phyloP scores from a whole-genome alignment of 345 rosid genomes.

The Eucalyptus pauciflora region DNA sequence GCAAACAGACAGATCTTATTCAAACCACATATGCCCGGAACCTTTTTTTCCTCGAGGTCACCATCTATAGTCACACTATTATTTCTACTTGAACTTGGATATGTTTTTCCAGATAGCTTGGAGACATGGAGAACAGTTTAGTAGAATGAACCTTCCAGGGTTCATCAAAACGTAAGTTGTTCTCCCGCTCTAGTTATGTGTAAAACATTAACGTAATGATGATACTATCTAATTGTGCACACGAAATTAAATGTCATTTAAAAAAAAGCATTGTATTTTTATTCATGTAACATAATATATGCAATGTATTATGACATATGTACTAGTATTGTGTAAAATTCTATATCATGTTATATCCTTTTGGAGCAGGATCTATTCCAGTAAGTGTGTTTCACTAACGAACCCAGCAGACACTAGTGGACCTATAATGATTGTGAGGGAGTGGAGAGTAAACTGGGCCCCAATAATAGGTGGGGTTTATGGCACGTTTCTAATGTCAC shows the following conservation, averaged over 20 bases:
- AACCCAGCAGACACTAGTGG: background rate
- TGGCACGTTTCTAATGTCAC: background rate
- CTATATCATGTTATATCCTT: background rate
- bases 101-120: background rate
- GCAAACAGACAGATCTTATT: background rate
- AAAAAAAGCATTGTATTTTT: background rate
- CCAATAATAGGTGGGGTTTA: background rate
- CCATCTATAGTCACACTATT: background rate
- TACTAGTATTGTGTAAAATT: background rate
- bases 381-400: background rate
- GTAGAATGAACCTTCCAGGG: background rate
- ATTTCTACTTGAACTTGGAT: background rate
- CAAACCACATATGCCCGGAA: background rate
- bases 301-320: background rate
- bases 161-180: background rate
- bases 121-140: background rate
- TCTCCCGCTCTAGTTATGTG: background rate
- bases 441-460: background rate
- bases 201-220: background rate
- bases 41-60: background rate
- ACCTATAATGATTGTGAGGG: background rate
- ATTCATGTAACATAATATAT: background rate
- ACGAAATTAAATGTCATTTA: background rate
- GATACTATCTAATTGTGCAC: background rate
- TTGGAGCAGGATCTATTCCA: background rate